These are phyloP conservation scores for Daucus carota DNA, from an alignment of 129 eudicot species.

Conservation along the genomic window DNA sequence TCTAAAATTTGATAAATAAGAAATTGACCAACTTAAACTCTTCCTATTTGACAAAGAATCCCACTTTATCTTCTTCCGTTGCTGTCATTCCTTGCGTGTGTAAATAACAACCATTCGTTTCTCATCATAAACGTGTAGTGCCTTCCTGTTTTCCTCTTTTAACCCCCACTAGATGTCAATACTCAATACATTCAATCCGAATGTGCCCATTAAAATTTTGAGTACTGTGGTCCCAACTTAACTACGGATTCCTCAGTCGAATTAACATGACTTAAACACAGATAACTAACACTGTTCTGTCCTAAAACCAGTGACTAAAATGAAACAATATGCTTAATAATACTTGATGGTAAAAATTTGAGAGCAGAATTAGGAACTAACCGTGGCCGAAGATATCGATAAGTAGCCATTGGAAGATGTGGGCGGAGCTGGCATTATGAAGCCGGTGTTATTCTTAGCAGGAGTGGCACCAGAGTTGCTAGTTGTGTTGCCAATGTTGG, in stretches of 20 bases:
- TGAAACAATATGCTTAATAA: not conserved
- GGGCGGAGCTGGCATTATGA: conserved; percentile 26
- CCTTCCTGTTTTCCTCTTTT: not conserved
- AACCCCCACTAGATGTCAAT: not conserved
- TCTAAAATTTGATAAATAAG: not conserved
- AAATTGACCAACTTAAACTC: not conserved
- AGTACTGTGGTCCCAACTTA: not conserved
- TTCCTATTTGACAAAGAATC: not conserved
- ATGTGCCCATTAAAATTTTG: not conserved
- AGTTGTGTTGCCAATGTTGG: conserved; percentile 17
- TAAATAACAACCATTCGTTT: not conserved
- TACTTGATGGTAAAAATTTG: not conserved
- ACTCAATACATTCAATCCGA: not conserved
- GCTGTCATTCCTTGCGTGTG: conserved; percentile 7
- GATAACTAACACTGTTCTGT: not conserved
- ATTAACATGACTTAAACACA: not conserved
- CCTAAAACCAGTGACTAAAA: not conserved
- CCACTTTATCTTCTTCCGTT: not conserved
- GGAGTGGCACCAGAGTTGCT: not conserved
- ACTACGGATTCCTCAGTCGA: not conserved
- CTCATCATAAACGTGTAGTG: conserved; percentile 1
- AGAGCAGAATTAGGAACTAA: conserved; percentile 25
- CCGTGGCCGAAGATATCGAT: conserved; percentile 64
- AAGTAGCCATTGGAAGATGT: conserved; percentile 67
- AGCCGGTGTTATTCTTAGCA: conserved; percentile 4